Evolutionary conservation across 345 rosid genomes (phyloP).

Genomic region (Clausena lansium): DNA sequence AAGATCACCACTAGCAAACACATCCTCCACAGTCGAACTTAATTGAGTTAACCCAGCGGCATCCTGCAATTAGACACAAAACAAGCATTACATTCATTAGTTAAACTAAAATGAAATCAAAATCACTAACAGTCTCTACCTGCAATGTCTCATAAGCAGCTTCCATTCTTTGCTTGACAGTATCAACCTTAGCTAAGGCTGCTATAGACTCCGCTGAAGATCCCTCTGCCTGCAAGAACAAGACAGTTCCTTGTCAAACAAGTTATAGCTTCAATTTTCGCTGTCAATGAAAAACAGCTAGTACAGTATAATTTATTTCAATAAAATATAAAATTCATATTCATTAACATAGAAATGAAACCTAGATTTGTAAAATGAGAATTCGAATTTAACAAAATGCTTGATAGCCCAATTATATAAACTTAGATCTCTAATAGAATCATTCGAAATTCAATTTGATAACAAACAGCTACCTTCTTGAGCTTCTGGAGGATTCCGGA

Average conservation of each 20-base stretch:
- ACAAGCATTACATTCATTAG: slow-evolving; percentile 1
- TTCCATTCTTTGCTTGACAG: slow-evolving; percentile 97
- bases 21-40: slow-evolving; percentile 97
- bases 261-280: not conserved
- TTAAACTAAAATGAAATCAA: slow-evolving; percentile 6
- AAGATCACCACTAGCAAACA: slow-evolving; percentile 95
- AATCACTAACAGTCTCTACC: slow-evolving; percentile 35
- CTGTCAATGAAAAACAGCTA: not conserved
- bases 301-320: not conserved
- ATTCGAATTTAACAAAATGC: not conserved
- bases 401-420: not conserved
- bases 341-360: not conserved
- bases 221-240: slow-evolving; percentile 74
- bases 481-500: slow-evolving; percentile 88
- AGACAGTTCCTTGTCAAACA: slow-evolving; percentile 7
- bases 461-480: slow-evolving; percentile 51
- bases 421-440: not conserved
- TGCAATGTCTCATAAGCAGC: slow-evolving; percentile 90
- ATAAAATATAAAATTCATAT: not conserved
- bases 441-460: not conserved
- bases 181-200: slow-evolving; percentile 90
- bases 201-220: slow-evolving; percentile 91
- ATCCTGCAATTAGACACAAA: slow-evolving; percentile 45
- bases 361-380: not conserved
- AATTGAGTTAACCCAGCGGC: slow-evolving; percentile 97